Evolutionary conservation across 1,284 basidiomycete species (phyloP), one percentile per base, ranked within the genome.

Genomic region (Cerioporus squamosus): DNA sequence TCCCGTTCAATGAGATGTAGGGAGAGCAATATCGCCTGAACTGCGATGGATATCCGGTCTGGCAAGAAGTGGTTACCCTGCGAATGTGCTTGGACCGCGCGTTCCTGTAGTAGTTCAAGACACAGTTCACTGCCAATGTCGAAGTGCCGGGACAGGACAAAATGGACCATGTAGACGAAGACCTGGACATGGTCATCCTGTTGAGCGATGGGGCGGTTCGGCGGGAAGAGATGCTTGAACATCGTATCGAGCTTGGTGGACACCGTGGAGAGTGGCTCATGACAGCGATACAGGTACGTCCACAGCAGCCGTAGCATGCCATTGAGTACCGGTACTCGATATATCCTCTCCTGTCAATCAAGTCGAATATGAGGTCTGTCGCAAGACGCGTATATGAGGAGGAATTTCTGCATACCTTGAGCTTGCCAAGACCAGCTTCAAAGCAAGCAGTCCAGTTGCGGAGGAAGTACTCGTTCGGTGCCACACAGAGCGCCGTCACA

Each of bases 281-380:
- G 88, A 69, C 95, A 97, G 18, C 96, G 90, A 70, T 95, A 96
- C 22, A 98, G 80, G 73, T 98, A 98, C 0, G 95, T 93, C 96
- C 96, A 98, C 24, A 97, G 77, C 31, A 98, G 74, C 5, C 95
- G 88, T 58, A 95, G 74, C 55, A 93, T 86, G 3, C 93, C 91
- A 65, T 96, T 95, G 75, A 97, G 81, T 12, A 94, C 84, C 5
- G 86, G 80, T 1, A 86, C 75, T n/a, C 94, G 85, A 51, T 83
- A 80, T 0, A 85, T 79, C 63, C 91, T 92, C 68, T 98, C 95
- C 91, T 96, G 62, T 46, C 18, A 14, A 42, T 20, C 15, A n/a
- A 59, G 44, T 45, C 15, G 42, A 58, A 51, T 53, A 24, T 48
- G 22, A 58, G 44, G 2, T 10, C 14, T n/a, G 9, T 22, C 2